phyloP scores from a whole-genome alignment of 2,329 filamentous ascomycete species.

The Neonectria punicea region DNA sequence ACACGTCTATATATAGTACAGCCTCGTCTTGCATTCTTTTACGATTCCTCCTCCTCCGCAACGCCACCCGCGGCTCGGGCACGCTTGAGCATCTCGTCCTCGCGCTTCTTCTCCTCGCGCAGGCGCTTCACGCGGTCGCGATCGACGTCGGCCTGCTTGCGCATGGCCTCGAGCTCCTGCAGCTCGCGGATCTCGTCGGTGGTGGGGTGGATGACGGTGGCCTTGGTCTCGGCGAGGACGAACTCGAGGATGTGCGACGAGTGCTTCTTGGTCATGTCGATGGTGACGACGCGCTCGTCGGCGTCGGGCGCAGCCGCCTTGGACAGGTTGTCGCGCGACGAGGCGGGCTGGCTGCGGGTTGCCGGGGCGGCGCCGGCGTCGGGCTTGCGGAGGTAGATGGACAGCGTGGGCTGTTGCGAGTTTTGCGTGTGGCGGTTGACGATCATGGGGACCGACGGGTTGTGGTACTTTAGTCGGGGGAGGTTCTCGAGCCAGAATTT shows the following conservation, averaged over 20 bases:
- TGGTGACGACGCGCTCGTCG: slow-evolving; percentile 61
- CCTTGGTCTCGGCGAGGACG: slow-evolving; percentile 71
- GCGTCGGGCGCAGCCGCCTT: slow-evolving; percentile 60
- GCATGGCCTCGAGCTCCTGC: slow-evolving; percentile 65
- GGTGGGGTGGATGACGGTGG: slow-evolving; percentile 65
- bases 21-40: slow-evolving; percentile 23
- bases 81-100: slow-evolving; percentile 63
- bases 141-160: slow-evolving; percentile 63
- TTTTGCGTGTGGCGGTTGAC: slow-evolving; percentile 75
- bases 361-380: slow-evolving; percentile 40
- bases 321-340: slow-evolving; percentile 59
- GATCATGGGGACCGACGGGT: slow-evolving; percentile 85
- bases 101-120: slow-evolving; percentile 67
- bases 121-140: slow-evolving; percentile 62
- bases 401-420: slow-evolving; percentile 67
- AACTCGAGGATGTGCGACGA: slow-evolving; percentile 71
- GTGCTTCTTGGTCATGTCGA: slow-evolving; percentile 72
- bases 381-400: slow-evolving; percentile 68
- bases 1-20: slow-evolving; percentile 46
- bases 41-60: slow-evolving; percentile 47
- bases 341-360: slow-evolving; percentile 54
- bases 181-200: slow-evolving; percentile 69
- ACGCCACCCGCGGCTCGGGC: slow-evolving; percentile 53
- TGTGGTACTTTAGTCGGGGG: slow-evolving; percentile 92
- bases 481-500: slow-evolving; percentile 90